Percentiles rank a stretch among this genome's conserved stretches.
These are phyloP conservation scores for Neofusicoccum umdonicola DNA, from an alignment of 2,329 filamentous ascomycete genomes.

Conservation along the genomic window DNA sequence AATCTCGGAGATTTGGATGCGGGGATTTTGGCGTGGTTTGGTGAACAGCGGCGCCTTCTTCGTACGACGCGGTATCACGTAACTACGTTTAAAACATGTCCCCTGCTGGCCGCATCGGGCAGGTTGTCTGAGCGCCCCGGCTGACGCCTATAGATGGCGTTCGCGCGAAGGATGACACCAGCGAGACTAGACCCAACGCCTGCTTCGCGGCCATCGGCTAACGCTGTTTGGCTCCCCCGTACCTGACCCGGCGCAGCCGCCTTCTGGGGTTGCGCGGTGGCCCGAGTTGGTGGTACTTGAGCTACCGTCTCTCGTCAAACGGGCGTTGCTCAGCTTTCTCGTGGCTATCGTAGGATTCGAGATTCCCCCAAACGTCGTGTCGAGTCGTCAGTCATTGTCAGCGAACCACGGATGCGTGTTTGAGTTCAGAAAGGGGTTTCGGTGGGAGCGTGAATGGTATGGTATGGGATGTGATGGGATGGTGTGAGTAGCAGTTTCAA, in stretches of 20 bases:
- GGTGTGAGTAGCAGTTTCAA: neutral
- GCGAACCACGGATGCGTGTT: neutral
- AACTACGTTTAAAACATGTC: neutral
- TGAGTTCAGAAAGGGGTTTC: neutral
- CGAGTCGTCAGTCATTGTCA: neutral
- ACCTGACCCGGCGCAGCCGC: neutral
- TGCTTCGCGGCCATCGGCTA: neutral
- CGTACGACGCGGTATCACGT: slow-evolving; percentile 1
- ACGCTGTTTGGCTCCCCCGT: neutral
- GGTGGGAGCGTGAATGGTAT: neutral
- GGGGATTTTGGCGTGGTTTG: neutral
- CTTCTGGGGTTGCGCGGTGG: too few species aligned
- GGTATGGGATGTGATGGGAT: neutral
- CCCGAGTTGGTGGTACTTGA: too few species aligned
- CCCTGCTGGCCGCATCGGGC: neutral
- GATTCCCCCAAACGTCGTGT: neutral
- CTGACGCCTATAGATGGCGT: neutral
- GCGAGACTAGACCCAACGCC: neutral
- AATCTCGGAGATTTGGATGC: neutral
- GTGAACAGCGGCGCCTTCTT: neutral
- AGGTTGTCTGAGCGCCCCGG: slow-evolving; percentile 10
- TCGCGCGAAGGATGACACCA: neutral
- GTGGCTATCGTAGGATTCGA: neutral
- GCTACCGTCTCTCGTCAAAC: too few species aligned
- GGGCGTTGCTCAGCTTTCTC: neutral